Percentiles rank a stretch among this genome's conserved stretches.
Evolutionary conservation across 306 rosid genomes (phyloP).

Genomic region (Lablab purpureus): DNA sequence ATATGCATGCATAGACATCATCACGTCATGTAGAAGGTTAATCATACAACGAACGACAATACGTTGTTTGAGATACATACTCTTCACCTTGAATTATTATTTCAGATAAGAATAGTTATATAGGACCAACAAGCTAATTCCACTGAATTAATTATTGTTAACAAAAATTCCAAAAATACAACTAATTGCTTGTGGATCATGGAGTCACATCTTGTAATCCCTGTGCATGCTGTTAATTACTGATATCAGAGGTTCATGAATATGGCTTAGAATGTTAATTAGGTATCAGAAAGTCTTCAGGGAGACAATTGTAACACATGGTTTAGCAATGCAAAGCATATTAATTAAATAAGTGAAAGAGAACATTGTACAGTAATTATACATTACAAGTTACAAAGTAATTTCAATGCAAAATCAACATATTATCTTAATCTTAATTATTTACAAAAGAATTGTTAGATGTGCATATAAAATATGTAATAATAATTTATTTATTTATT

Average conservation of each 20-base stretch:
- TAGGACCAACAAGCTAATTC: constrained; percentile 2
- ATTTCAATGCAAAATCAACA: too few species aligned
- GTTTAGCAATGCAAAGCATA: too few species aligned
- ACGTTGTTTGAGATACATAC: constrained; percentile 2
- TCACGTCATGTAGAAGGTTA: neutral
- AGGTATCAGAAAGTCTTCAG: neutral
- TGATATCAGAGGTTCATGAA: constrained; percentile 2
- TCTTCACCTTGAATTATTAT: constrained; percentile 7
- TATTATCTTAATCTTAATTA: too few species aligned
- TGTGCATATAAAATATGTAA: too few species aligned
- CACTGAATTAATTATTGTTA: neutral
- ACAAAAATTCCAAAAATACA: neutral
- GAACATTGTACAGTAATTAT: too few species aligned
- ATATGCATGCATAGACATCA: constrained; percentile 4
- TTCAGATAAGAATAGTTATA: neutral
- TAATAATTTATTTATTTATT: too few species aligned
- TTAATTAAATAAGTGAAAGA: too few species aligned
- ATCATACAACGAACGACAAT: constrained; percentile 14
- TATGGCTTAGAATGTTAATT: constrained; percentile 5
- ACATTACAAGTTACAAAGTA: too few species aligned
- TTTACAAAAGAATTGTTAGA: too few species aligned
- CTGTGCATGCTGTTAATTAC: neutral
- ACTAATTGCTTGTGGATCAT: neutral
- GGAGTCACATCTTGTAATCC: constrained; percentile 4
- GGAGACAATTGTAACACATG: neutral